Percentiles rank a stretch among this genome's conserved stretches.
Evolutionary conservation across 1,284 basidiomycete species (phyloP).

Genomic region (Heimioporus retisporus): DNA sequence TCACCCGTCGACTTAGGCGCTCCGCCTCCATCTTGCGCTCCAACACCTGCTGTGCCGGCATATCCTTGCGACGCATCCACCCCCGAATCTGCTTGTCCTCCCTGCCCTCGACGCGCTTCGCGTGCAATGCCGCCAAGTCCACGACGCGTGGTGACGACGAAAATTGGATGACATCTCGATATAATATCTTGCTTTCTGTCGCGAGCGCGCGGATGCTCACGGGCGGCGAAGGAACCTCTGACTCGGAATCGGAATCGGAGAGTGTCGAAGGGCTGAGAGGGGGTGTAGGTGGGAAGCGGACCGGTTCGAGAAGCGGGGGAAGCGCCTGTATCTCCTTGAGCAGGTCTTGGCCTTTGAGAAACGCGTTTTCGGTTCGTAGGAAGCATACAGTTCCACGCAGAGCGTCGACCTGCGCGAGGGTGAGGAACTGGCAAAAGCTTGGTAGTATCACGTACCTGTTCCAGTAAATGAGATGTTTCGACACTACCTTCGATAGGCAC

Average conservation of each 20-base stretch:
- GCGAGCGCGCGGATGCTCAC: conserved; percentile 74
- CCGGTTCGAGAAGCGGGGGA: conserved; percentile 66
- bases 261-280: conserved; percentile 68
- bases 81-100: conserved; percentile 47
- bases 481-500: conserved; percentile 79
- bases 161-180: conserved; percentile 85
- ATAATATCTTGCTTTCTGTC: conserved; percentile 85
- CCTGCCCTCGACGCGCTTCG: conserved; percentile 54
- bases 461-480: conserved; percentile 87
- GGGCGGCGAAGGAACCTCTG: conserved; percentile 56
- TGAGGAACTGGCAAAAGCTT: conserved; percentile 17
- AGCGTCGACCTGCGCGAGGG: conserved; percentile 80
- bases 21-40: conserved; percentile 82
- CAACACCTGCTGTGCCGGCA: conserved; percentile 82
- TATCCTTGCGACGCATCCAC: conserved; percentile 84
- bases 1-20: conserved; percentile 73
- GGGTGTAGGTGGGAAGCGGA: conserved; percentile 63
- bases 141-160: conserved; percentile 85
- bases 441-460: conserved; percentile 67
- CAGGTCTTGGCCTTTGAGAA: conserved; percentile 91
- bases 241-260: conserved; percentile 72
- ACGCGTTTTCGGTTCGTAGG: conserved; percentile 92
- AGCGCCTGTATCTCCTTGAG: conserved; percentile 85
- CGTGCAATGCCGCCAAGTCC: conserved; percentile 76
- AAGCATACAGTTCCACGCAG: conserved; percentile 91